These are phyloP conservation scores for Monosporozyma yasuniensis DNA, from an alignment of 805 yeast genomes.

Conservation along the genomic window DNA sequence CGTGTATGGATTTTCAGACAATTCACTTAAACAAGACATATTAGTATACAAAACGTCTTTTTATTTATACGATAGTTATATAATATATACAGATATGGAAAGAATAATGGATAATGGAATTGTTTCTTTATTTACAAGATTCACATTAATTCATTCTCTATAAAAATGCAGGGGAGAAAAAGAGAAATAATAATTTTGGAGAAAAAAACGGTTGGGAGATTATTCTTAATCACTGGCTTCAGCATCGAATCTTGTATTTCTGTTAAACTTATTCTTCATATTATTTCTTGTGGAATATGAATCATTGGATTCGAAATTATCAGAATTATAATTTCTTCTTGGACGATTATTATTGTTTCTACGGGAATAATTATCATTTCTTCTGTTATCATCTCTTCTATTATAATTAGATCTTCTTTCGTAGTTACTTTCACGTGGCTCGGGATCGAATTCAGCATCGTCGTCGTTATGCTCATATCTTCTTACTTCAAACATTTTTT, in stretches of 20 bases:
- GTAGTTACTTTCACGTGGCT: neutral
- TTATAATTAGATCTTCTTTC: neutral
- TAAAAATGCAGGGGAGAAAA: neutral
- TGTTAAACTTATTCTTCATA: neutral
- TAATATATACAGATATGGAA: neutral
- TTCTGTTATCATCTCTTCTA: neutral
- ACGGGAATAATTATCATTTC: no score
- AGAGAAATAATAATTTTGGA: neutral
- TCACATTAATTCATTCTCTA: neutral
- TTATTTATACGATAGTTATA: slow-evolving; percentile 1
- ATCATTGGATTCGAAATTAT: neutral
- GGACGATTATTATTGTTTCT: neutral
- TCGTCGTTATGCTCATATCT: neutral
- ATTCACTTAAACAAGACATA: no score
- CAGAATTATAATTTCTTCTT: slow-evolving; percentile 1
- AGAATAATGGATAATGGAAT: slow-evolving; percentile 1
- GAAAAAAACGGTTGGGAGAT: neutral
- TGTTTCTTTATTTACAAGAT: neutral
- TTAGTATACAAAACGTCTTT: neutral
- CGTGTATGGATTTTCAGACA: no score
- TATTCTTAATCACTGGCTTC: neutral
- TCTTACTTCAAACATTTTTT: slow-evolving; percentile 17
- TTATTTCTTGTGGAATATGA: neutral
- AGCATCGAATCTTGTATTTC: neutral
- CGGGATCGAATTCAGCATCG: neutral